These are phyloP conservation scores for Scutellaria baicalensis DNA, from an alignment of 257 asterid genomes.

Conservation along the genomic window DNA sequence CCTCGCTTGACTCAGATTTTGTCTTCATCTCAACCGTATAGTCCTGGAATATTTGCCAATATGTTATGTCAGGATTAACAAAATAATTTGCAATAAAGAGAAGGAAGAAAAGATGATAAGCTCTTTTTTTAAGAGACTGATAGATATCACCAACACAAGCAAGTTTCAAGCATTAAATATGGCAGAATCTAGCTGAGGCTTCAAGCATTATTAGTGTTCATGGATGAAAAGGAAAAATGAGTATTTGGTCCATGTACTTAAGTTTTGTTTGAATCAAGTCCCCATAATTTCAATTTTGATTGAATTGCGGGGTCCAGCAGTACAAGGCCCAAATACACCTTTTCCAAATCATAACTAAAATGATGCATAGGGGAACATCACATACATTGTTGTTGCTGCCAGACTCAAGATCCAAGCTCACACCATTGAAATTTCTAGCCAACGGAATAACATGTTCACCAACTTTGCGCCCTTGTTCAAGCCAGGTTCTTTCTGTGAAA, in stretches of 20 bases:
- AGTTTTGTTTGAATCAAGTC: neutral
- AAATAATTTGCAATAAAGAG: neutral
- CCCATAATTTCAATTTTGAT: neutral
- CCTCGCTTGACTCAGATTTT: constrained; percentile 33
- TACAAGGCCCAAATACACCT: too few relatives aligned
- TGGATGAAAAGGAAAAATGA: too few relatives aligned
- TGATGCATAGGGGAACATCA: constrained; percentile 10
- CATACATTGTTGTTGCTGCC: constrained; percentile 54
- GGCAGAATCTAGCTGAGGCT: neutral
- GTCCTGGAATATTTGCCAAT: constrained; percentile 32
- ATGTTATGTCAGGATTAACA: neutral
- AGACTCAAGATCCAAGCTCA: constrained; percentile 66
- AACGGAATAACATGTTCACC: constrained; percentile 96
- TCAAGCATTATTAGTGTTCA: too few relatives aligned
- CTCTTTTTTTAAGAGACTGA: neutral
- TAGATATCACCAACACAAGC: neutral
- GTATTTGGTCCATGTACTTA: neutral
- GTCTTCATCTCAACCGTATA: constrained; percentile 43
- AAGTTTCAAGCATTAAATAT: neutral
- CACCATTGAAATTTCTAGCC: constrained; percentile 89
- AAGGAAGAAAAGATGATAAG: neutral
- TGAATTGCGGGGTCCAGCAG: neutral
- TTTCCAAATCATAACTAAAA: neutral
- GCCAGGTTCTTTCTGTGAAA: constrained; percentile 75
- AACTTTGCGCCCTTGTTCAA: constrained; percentile 85